Evolutionary conservation across 139 green algal species (phyloP).

Genomic region (Zygnema circumcarinatum): DNA sequence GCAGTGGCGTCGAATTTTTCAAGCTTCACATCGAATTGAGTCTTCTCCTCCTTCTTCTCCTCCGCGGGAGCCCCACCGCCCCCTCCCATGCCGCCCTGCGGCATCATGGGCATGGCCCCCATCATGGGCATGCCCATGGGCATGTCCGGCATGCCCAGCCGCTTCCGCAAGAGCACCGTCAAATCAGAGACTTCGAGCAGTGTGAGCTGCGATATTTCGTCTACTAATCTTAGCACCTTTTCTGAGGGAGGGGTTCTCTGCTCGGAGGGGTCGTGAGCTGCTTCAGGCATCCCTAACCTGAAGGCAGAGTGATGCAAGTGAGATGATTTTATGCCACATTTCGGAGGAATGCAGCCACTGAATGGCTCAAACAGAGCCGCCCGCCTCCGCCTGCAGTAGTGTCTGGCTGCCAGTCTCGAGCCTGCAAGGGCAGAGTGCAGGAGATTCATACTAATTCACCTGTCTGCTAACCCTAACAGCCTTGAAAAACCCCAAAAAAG

Average conservation of each 20-base stretch:
- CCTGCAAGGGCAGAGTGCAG: not conserved
- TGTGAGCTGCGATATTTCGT: constrained; percentile 58
- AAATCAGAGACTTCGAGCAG: constrained; percentile 63
- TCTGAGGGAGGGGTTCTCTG: constrained; percentile 36
- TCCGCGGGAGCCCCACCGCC: constrained; percentile 56
- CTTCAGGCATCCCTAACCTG: constrained; percentile 3
- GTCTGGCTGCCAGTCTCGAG: not conserved
- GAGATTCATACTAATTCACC: not conserved
- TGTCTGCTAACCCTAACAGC: not conserved
- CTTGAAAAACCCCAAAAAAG: too few relatives aligned
- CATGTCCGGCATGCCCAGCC: constrained; percentile 45
- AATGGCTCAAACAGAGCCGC: not conserved
- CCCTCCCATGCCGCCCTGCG: constrained; percentile 24
- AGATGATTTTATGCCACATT: constrained; percentile 6
- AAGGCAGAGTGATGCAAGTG: not conserved
- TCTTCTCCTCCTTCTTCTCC: constrained; percentile 74
- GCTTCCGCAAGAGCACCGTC: constrained; percentile 41
- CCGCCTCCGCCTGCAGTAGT: not conserved
- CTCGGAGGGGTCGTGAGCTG: constrained; percentile 16
- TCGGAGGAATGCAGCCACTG: not conserved
- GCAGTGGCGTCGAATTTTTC: constrained; percentile 85
- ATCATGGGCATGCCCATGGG: constrained; percentile 61
- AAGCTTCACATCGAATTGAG: constrained; percentile 94
- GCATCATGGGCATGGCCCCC: constrained; percentile 7
- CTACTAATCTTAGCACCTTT: constrained; percentile 41